Evolutionary conservation across 345 rosid genomes (phyloP).

Genomic region (Garcia nutans): DNA sequence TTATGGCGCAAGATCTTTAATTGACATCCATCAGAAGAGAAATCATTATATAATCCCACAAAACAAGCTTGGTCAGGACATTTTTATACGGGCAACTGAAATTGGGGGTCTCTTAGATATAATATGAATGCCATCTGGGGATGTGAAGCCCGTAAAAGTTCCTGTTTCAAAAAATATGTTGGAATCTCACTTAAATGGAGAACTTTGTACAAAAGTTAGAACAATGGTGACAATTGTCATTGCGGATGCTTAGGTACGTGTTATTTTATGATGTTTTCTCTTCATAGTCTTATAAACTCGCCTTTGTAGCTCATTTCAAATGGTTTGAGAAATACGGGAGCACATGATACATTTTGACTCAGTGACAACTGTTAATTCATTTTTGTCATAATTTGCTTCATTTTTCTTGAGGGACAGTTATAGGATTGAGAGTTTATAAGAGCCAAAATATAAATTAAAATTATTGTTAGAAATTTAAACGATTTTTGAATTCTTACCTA

Average conservation of each 20-base stretch:
- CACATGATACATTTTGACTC: no score
- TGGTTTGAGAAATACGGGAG: no score
- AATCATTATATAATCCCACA: conserved; percentile 78
- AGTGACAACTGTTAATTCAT: no score
- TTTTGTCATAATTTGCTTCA: no score
- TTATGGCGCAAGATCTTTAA: conserved; percentile 52
- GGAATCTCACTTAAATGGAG: conserved; percentile 76
- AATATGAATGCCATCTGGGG: conserved; percentile 89
- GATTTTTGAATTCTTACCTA: no score
- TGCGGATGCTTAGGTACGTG: conserved; percentile 66
- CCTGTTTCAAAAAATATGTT: conserved; percentile 83
- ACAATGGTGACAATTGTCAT: conserved; percentile 74
- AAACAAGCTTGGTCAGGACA: conserved; percentile 94
- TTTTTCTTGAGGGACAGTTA: no score
- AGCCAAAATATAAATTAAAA: no score
- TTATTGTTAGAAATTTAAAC: no score
- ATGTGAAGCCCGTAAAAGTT: conserved; percentile 76
- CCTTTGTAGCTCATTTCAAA: not conserved
- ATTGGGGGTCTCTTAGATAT: conserved; percentile 52
- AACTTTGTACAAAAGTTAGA: conserved; percentile 44
- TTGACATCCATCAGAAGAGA: conserved; percentile 70
- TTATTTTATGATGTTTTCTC: not conserved
- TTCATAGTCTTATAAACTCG: not conserved
- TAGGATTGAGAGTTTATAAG: no score
- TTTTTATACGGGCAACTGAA: conserved; percentile 73